Base-by-base conservation (phyloP, 768 basidiomycete genomes). In the Xerocomellus amylosporus region DNA sequence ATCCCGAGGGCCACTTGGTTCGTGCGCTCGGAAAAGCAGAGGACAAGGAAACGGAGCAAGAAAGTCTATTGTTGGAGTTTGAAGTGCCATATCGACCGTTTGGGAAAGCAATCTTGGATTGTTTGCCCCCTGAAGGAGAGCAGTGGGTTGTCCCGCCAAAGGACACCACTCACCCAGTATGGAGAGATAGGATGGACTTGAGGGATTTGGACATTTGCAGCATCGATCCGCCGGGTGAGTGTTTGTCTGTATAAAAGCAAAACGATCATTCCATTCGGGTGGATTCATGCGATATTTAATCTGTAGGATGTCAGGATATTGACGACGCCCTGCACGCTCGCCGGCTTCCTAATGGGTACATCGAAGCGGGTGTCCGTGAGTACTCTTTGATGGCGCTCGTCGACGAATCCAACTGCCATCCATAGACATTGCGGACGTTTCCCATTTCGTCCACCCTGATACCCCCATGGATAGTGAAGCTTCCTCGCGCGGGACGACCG, bases 331-430 rank as follows among this genome's bases (percentile, higher is more conserved):
- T 99, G 14, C 97, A 99, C 70, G 97, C 96, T 14, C 79, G 88
- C 40, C 78, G 72, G 28, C 74, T 99, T 19, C 86, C 93, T 0
- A 96, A 95, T 63, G 96, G 96, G 2, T 93, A 95, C 70, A 88
- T 98, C 54, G 93, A 99, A 68, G 93, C 94, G 33, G 97, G 97
- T 50, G 97, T 99, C 61, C 96, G 96, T 98, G 64, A 79, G 95
- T 90, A 6, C 17, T 47, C 28, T 30, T 31, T 7, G 15, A 24
- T 33, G 15, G 13, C n/a, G 42, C 3, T 41, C 36, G 10, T 39
- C 37, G 42, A 46, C 38, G 50, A 46, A 20, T 12, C 47, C 43
- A 43, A 46, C 17, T 44, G 34, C 42, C 13, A 5, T 17, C 26
- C 37, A 3, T 63, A 98, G 95, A 99, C 67, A 99, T 99, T 58